Conservation (phyloP, 352 stramenopile species). For the Globisporangium yorkense region DNA sequence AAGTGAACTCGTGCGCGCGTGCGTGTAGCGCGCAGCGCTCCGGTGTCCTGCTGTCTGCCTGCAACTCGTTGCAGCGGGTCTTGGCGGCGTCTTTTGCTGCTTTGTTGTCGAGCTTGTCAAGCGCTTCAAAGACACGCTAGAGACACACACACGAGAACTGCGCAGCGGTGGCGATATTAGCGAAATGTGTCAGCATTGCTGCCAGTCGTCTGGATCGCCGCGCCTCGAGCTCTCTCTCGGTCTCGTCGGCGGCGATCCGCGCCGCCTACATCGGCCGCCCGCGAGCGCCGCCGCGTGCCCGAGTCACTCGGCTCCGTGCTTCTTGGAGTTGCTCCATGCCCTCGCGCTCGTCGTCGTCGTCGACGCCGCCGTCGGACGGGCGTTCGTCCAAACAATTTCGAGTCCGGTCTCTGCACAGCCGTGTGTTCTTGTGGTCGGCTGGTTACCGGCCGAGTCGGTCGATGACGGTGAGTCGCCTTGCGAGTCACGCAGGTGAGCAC, state of each 20-base stretch:
- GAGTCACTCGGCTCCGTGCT: background rate
- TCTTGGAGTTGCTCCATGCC: no score
- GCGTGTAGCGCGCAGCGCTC: background rate
- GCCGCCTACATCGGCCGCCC: no score
- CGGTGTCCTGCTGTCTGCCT: background rate
- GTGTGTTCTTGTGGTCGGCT: background rate
- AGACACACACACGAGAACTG: background rate
- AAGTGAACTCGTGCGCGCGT: background rate
- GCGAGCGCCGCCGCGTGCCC: no score
- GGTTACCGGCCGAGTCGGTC: background rate
- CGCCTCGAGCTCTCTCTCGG: background rate
- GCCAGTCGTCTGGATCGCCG: background rate
- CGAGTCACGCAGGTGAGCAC: background rate
- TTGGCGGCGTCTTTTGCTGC: no score
- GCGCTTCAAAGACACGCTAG: background rate
- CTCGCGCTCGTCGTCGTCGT: background rate
- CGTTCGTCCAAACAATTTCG: background rate
- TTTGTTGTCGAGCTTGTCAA: no score
- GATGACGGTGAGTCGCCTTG: background rate
- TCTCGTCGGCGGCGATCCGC: no score
- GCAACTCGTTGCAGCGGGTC: background rate
- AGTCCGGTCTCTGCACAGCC: background rate
- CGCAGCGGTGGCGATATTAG: background rate
- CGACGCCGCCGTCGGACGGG: no score
- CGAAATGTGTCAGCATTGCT: background rate